Evolutionary conservation across 768 basidiomycete species (phyloP).

Genomic region (Hygrophoropsis aurantiaca): DNA sequence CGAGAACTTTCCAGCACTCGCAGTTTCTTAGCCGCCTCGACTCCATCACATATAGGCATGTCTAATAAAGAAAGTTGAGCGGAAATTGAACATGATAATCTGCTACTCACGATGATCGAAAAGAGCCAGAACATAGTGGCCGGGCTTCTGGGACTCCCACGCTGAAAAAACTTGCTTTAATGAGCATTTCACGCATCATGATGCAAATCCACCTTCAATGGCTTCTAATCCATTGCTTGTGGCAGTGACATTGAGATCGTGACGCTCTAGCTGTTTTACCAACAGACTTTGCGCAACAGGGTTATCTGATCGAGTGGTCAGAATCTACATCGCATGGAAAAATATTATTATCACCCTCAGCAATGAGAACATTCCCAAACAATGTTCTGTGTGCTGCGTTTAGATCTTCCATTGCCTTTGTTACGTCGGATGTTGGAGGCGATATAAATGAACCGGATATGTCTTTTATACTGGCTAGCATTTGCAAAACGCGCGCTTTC

Average conservation of each 20-base stretch:
- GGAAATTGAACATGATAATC: background rate
- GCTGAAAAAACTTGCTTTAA: conserved; percentile 34
- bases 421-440: conserved; percentile 30
- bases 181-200: background rate
- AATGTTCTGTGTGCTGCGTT: conserved; percentile 51
- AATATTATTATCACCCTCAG: conserved; percentile 50
- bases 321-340: background rate
- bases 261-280: conserved; percentile 64
- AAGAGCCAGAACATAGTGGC: conserved; percentile 66
- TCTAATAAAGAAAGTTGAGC: conserved; percentile 44
- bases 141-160: conserved; percentile 68
- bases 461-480: conserved; percentile 59
- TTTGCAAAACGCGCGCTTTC: conserved; percentile 57
- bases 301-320: conserved; percentile 48
- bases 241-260: conserved; percentile 57
- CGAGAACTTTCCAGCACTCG: conserved; percentile 58
- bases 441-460: conserved; percentile 41
- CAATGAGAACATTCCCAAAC: conserved; percentile 67
- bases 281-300: conserved; percentile 67
- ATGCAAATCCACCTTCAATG: conserved; percentile 41
- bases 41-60: conserved; percentile 79
- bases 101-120: conserved; percentile 68
- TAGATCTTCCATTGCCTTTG: conserved; percentile 46
- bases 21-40: conserved; percentile 68
- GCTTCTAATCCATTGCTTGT: conserved; percentile 72